Base-by-base conservation (phyloP, 768 basidiomycete genomes). In the Kwoniella dejecticola region DNA sequence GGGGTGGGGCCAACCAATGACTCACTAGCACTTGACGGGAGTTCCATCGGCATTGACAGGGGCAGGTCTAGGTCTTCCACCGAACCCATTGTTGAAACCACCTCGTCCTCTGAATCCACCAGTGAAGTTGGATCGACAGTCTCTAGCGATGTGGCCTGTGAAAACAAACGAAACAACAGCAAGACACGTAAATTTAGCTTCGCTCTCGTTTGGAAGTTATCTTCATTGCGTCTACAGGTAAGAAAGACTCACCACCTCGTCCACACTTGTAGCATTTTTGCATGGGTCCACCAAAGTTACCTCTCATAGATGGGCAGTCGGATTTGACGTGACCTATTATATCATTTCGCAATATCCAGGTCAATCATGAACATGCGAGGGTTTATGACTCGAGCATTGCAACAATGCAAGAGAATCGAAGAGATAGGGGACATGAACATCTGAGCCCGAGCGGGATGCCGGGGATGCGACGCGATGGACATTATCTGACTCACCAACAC, bases 211-310 rank as follows among this genome's bases (percentile, higher is more conserved):
- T n/a, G n/a, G n/a, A n/a, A n/a, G n/a, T n/a, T n/a, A n/a, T n/a
- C n/a, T n/a, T n/a, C n/a, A n/a, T n/a, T n/a, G n/a, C n/a, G n/a
- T n/a, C n/a, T n/a, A n/a, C n/a, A n/a, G n/a, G n/a, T n/a, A n/a
- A n/a, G n/a, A n/a, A n/a, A n/a, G n/a, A 86, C 76, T 91, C 89
- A 81, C 93, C 94, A 13, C 88, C 86, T 27, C 89, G 89, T 46
- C 90, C 90, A 74, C 92, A 95, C 50, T 89, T 86, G 78, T 89
- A 93, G 74, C 91, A 95, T 79, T 89, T 90, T 52, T 93, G 87
- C 17, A 62, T 64, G n/a, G 59, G 53, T 23, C 57, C 58, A 36
- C 58, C 64, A 53, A 64, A 64, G 21, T 42, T 33, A 33, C 62
- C 65, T 31, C 68, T 47, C n/a, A 68, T 23, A 23, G 73, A 70